Evolutionary conservation across 257 asterid species (phyloP).

Genomic region (Ligustrum vulgare): DNA sequence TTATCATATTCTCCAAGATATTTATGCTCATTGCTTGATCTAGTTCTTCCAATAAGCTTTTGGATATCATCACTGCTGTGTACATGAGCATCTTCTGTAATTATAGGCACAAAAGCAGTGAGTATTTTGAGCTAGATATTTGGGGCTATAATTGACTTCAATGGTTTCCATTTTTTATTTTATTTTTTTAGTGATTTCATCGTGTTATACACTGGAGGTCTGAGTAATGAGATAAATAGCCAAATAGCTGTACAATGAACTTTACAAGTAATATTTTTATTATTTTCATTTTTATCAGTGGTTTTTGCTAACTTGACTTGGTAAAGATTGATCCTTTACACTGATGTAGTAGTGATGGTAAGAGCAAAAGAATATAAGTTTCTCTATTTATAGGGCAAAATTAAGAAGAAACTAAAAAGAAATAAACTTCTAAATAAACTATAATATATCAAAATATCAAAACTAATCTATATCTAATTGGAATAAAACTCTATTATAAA

Average conservation of each 20-base stretch:
- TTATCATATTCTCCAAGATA: slow-evolving; percentile 17
- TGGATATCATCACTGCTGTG: slow-evolving; percentile 4
- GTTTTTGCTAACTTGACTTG: slow-evolving; percentile 1
- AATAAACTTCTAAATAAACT: no score
- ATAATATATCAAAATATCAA: no score
- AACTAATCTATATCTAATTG: no score
- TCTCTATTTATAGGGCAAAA: no score
- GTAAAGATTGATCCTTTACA: slow-evolving; percentile 5
- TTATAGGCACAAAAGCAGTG: background rate
- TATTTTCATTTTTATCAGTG: background rate
- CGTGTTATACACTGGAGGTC: background rate
- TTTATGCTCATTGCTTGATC: slow-evolving; percentile 12
- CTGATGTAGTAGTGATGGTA: background rate
- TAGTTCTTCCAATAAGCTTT: slow-evolving; percentile 11
- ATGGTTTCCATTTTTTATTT: background rate
- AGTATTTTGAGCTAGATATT: slow-evolving; percentile 11
- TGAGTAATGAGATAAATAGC: background rate
- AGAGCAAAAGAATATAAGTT: background rate
- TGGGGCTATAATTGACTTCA: background rate
- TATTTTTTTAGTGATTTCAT: background rate
- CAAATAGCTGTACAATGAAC: background rate
- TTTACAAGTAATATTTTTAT: background rate
- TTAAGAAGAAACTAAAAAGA: no score
- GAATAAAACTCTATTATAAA: no score
- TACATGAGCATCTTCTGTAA: background rate